Percentiles rank a stretch among this genome's conserved stretches.
phyloP scores from a whole-genome alignment of 805 yeast species.

The Martiniozyma abietophila region DNA sequence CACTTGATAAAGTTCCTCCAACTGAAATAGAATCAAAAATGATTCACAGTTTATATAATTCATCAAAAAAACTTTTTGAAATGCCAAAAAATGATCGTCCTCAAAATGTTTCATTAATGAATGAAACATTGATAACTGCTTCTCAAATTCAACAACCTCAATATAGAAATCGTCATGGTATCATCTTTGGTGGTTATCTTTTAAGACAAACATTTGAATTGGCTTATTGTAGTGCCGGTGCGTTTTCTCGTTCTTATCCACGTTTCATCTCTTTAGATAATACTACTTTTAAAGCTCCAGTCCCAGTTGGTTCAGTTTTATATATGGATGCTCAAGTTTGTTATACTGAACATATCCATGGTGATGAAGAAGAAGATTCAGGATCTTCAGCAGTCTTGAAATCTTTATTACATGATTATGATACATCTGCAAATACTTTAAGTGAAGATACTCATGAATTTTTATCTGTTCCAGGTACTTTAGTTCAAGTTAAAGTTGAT shows the following conservation, averaged over 20 bases:
- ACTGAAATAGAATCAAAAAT: constrained; percentile 66
- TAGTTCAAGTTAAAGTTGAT: constrained; percentile 84
- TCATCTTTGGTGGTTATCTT: constrained; percentile 92
- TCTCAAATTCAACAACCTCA: constrained; percentile 94
- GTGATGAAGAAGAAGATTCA: constrained; percentile 20
- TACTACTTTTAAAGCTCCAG: constrained; percentile 88
- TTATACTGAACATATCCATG: constrained; percentile 75
- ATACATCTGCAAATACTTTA: constrained; percentile 47
- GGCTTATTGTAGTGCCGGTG: constrained; percentile 89
- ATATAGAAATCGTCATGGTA: constrained; percentile 88
- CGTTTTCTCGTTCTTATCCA: constrained; percentile 77
- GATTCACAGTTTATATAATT: constrained; percentile 71
- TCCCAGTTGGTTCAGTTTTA: constrained; percentile 88
- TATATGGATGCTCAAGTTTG: constrained; percentile 76
- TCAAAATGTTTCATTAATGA: constrained; percentile 53
- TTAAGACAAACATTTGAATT: constrained; percentile 89
- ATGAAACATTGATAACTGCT: constrained; percentile 59
- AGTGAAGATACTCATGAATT: constrained; percentile 46
- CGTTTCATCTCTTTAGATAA: constrained; percentile 85
- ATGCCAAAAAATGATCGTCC: constrained; percentile 30
- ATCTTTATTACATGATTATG: constrained; percentile 35
- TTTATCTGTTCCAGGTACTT: constrained; percentile 70
- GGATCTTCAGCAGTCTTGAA: constrained; percentile 19
- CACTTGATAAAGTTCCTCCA: constrained; percentile 57
- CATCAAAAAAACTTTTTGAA: constrained; percentile 31